Evolutionary conservation across 345 rosid species (phyloP), one percentile per base, ranked within the genome.

Genomic region (Ceriops decandra): DNA sequence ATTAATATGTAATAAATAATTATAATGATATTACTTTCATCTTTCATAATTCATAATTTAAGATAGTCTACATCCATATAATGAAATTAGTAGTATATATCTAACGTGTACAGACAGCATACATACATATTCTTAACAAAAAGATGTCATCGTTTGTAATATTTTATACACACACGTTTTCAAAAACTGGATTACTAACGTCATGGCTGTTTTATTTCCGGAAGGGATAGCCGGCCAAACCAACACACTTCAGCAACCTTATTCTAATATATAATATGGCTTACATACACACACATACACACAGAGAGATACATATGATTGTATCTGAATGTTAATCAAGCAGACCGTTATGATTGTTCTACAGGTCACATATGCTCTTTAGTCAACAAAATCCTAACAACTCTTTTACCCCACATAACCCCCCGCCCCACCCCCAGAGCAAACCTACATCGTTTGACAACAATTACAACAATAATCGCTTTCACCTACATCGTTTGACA

Each of bases 311-410:
- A 35, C 30, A 24, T 21, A 64, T 13, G 77, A 28, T 52, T 74
- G 74, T 73, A 77, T 87, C 30, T 72, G 75, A 73, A 77, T 88
- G 80, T 75, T 84, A 82, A 78, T 80, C 85, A 68, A 79, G 80
- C 83, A 76, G 85, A 81, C 88, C 82, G 89, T 84, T 89, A 82
- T 86, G 88, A 86, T 89, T 85, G 80, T 88, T 84, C 89, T 68
- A 76, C 81, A 72, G 67, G 57, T 22, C 62, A 35, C 54, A 54
- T 52, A 60, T 63, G 30, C 62, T 68, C 71, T 74, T 63, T 65
- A 77, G 91, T 88, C 93, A 89, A 91, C 96, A 81, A 79, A 72
- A 87, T 86, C 90, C 87, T 79, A 86, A 86, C 93, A 83, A 79
- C 78, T 76, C 68, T 78, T 76, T 75, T 27, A 56, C 73, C 49